phyloP scores from a whole-genome alignment of 1,139 yeast genomes.

The Debaryomyces udenii region DNA sequence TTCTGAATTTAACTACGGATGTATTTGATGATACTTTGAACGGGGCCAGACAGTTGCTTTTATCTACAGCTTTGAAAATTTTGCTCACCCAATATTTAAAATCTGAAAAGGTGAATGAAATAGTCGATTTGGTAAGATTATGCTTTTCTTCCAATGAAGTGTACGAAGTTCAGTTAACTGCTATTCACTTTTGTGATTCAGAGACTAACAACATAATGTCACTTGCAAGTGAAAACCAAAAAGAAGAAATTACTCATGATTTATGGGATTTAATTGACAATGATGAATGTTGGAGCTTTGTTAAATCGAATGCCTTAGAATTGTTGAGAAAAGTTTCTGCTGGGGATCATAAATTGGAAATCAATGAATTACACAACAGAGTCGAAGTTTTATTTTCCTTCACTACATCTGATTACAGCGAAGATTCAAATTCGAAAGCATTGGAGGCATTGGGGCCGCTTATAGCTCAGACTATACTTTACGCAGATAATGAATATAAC shows the following conservation, averaged over 20 bases:
- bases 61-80: conserved; percentile 33
- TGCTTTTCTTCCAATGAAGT: conserved; percentile 37
- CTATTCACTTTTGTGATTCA: conserved; percentile 33
- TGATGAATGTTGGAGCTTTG: conserved; percentile 40
- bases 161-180: conserved; percentile 53
- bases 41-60: conserved; percentile 50
- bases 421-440: conserved; percentile 50
- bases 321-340: conserved; percentile 32
- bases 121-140: conserved; percentile 27
- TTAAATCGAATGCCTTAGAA: conserved; percentile 44
- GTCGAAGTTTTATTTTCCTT: conserved; percentile 26
- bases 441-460: conserved; percentile 54
- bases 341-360: conserved; percentile 10
- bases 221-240: background rate
- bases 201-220: conserved; percentile 14
- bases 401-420: conserved; percentile 32
- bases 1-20: conserved; percentile 5
- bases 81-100: conserved; percentile 24
- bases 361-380: conserved; percentile 13
- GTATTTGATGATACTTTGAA: conserved; percentile 22
- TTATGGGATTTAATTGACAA: conserved; percentile 33
- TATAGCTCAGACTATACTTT: conserved; percentile 15
- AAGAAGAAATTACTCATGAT: conserved; percentile 14
- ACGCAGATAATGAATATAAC: background rate
- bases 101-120: conserved; percentile 18